Evolutionary conservation across 2,329 filamentous ascomycete genomes (phyloP).

Genomic region (Proliferodiscus dingleyae): DNA sequence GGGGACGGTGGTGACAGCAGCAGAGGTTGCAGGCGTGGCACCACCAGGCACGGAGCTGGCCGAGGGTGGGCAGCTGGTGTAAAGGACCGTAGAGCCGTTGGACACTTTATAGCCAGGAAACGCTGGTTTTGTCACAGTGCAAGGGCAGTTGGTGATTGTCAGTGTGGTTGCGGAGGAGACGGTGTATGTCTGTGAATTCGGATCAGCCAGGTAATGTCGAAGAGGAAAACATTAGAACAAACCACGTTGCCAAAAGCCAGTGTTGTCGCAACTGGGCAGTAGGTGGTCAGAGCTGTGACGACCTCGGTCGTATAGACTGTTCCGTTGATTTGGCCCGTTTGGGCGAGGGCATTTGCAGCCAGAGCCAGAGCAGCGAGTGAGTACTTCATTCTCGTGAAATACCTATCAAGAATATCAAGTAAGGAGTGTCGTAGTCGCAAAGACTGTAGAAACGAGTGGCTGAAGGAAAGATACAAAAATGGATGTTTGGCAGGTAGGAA

Average conservation of each 20-base stretch:
- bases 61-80: slow-evolving; percentile 13
- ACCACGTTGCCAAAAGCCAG: slow-evolving; percentile 14
- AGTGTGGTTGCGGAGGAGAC: slow-evolving; percentile 53
- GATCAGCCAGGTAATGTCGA: too few species aligned
- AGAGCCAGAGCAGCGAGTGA: slow-evolving; percentile 45
- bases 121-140: slow-evolving; percentile 14
- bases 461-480: not conserved
- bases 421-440: slow-evolving; percentile 34
- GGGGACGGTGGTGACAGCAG: not conserved
- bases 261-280: slow-evolving; percentile 34
- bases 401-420: not conserved
- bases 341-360: slow-evolving; percentile 4
- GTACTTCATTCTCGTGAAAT: slow-evolving; percentile 57
- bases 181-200: slow-evolving; percentile 55
- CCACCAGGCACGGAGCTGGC: not conserved
- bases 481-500: not conserved
- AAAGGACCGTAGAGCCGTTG: slow-evolving; percentile 15
- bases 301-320: slow-evolving; percentile 44
- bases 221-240: too few species aligned
- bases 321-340: not conserved
- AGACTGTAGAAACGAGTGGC: slow-evolving; percentile 3
- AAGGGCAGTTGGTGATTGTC: slow-evolving; percentile 20
- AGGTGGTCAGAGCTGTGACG: slow-evolving; percentile 42
- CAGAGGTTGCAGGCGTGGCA: not conserved
- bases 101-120: not conserved